Conservation (phyloP, 768 basidiomycete genomes). For the Cyathus striatus region DNA sequence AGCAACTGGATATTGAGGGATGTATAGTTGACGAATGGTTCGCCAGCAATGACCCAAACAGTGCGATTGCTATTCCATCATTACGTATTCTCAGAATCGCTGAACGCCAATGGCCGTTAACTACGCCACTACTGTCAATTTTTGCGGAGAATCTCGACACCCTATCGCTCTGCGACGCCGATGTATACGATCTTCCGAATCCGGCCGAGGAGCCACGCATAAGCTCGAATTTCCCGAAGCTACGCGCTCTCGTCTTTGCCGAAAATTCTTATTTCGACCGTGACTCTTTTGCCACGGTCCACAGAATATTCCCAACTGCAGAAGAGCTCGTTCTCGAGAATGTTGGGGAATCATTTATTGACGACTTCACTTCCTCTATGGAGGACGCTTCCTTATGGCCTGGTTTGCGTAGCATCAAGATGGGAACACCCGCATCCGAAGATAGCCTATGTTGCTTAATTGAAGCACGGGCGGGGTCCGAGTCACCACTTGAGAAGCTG, state of each 20-base stretch:
- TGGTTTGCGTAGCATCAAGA: constrained; percentile 12
- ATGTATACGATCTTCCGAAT: constrained; percentile 14
- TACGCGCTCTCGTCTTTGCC: constrained; percentile 11
- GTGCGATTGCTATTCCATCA: constrained; percentile 13
- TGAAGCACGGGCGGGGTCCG: constrained; percentile 8
- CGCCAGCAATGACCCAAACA: constrained; percentile 8
- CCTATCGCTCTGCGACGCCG: constrained; percentile 14
- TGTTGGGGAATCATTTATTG: constrained; percentile 9
- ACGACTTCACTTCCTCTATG: constrained; percentile 10
- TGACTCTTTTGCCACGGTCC: constrained; percentile 8
- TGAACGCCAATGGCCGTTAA: constrained; percentile 15
- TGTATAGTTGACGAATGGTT: constrained; percentile 17
- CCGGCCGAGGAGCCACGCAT: constrained; percentile 8
- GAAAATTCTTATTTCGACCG: constrained; percentile 14
- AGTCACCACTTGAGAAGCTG: constrained; percentile 10
- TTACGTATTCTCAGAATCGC: constrained; percentile 12
- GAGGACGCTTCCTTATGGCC: constrained; percentile 12
- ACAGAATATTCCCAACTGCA: constrained; percentile 12
- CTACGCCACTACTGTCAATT: constrained; percentile 15
- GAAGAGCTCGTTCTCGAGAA: constrained; percentile 12
- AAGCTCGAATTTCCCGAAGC: constrained; percentile 10
- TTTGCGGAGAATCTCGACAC: constrained; percentile 14
- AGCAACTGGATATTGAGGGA: constrained; percentile 13
- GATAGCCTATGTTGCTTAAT: constrained; percentile 13
- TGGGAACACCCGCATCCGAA: constrained; percentile 13